Base-by-base conservation (phyloP, 2,329 filamentous ascomycete genomes). In the Huntiella bhutanensis region DNA sequence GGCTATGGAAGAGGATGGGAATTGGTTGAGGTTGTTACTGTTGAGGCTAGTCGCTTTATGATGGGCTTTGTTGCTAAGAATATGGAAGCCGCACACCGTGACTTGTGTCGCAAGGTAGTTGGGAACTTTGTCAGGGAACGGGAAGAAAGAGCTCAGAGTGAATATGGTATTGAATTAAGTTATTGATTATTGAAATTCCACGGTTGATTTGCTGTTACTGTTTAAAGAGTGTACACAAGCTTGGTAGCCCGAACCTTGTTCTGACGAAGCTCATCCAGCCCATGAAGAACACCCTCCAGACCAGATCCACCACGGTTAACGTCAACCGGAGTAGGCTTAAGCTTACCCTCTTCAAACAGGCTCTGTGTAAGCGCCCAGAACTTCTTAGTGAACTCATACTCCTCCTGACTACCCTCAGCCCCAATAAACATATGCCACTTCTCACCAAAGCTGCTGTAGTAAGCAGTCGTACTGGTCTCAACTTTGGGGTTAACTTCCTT, bases 191-290 rank as follows among this genome's bases (percentile, higher is more conserved):
- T 28, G 6, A 28, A 28, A 28, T 28, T 28, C 22, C 7, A 7
- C 3, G 4, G 22, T 28, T 28, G 2, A 5, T 7, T 28, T n/a
- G 40, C 19, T n/a, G 8, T 13, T 39, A 33, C 8, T 22, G 2
- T 5, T 46, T 40, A 47, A 50, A 64, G 19, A 44, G 60, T 64
- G 51, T 65, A 67, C 1, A 69, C 66, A 43, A 69, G 54, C 57
- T 68, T 69, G 15, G 59, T 57, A 5, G 59, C 65, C 45, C 62
- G 65, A 19, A 67, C 57, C 53, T 58, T 55, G 0, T 55, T 56
- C 4, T 57, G 52, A 39, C 52, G 53, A 48, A 62, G 47, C 47
- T 59, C 55, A 12, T 60, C 53, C n/a, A 64, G 38, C 2, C 61
- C 61, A 8, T 52, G 48, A 13, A 64, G 33, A n/a, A 63, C 55